These are phyloP conservation scores for Ophiognomonia clavigignenti-juglandacearum DNA, from an alignment of 2,329 filamentous ascomycete species.

Conservation along the genomic window DNA sequence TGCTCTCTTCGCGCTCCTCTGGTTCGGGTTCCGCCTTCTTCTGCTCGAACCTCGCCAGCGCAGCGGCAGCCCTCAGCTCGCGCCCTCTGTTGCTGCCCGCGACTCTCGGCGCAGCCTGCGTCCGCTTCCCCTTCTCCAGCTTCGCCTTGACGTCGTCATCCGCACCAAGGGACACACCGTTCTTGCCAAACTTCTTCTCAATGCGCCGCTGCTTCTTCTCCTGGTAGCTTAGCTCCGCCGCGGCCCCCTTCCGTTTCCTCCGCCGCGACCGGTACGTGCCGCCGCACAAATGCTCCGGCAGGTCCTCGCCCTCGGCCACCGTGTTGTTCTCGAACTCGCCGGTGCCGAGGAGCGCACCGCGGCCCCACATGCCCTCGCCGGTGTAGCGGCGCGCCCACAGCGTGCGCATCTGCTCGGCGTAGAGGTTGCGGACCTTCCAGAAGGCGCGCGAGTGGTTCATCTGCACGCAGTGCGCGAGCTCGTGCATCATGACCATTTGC, in stretches of 20 bases:
- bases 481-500: slow-evolving; percentile 95
- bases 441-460: slow-evolving; percentile 86
- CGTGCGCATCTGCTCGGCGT: slow-evolving; percentile 63
- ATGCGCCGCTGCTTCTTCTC: slow-evolving; percentile 70
- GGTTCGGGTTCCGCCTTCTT: slow-evolving; percentile 46
- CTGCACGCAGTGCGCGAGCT: slow-evolving; percentile 81
- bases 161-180: slow-evolving; percentile 64
- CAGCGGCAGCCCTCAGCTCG: slow-evolving; percentile 72
- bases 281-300: slow-evolving; percentile 73
- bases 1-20: slow-evolving; percentile 29
- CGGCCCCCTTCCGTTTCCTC: slow-evolving; percentile 30
- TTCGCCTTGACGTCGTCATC: slow-evolving; percentile 62
- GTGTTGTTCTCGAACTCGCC: slow-evolving; percentile 54
- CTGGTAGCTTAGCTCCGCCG: slow-evolving; percentile 56
- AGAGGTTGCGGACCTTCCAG: slow-evolving; percentile 73
- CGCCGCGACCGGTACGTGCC: slow-evolving; percentile 65
- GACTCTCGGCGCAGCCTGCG: slow-evolving; percentile 64
- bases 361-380: slow-evolving; percentile 80
- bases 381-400: slow-evolving; percentile 69
- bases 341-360: slow-evolving; percentile 58
- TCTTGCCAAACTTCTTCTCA: slow-evolving; percentile 69
- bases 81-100: slow-evolving; percentile 70
- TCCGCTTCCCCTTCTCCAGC: slow-evolving; percentile 61
- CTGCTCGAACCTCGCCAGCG: slow-evolving; percentile 66
- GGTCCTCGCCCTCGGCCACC: slow-evolving; percentile 46